These are phyloP conservation scores for Trichophyton mentagrophytes DNA, from an alignment of 2,329 filamentous ascomycete species.

Conservation along the genomic window DNA sequence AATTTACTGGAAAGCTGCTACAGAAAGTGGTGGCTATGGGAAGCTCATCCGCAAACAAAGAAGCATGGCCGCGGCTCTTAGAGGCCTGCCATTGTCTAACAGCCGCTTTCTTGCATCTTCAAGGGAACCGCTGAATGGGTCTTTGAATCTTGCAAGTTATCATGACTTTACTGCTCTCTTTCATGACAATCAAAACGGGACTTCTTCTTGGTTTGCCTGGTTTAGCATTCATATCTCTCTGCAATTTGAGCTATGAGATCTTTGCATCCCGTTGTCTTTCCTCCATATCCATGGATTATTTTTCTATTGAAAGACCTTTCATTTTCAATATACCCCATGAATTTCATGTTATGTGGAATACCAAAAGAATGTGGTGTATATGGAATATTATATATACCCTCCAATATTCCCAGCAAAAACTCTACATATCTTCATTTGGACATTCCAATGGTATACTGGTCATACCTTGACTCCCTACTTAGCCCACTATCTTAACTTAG, in stretches of 20 bases:
- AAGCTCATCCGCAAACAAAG: not conserved
- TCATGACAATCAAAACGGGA: not conserved
- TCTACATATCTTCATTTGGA: not conserved
- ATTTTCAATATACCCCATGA: too few species aligned
- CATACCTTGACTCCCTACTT: not conserved
- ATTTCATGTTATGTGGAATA: not conserved
- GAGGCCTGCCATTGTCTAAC: not conserved
- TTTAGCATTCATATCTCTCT: not conserved
- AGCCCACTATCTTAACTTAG: not conserved
- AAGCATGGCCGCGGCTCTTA: not conserved
- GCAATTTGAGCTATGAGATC: not conserved
- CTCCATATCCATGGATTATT: not conserved
- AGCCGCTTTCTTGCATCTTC: not conserved
- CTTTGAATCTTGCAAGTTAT: not conserved
- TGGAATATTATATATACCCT: not conserved
- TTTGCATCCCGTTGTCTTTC: not conserved
- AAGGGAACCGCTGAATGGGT: not conserved
- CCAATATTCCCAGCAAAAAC: not conserved
- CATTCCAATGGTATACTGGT: not conserved
- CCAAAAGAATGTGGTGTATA: not conserved
- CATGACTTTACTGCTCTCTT: not conserved
- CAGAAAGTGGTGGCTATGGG: not conserved
- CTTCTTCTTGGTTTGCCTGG: not conserved
- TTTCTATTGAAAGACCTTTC: not conserved
- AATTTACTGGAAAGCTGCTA: not conserved